A percentile compares a stretch with the other conserved stretches of the same genome.
Conservation (phyloP, 306 rosid genomes). For the Luffa acutangula region DNA sequence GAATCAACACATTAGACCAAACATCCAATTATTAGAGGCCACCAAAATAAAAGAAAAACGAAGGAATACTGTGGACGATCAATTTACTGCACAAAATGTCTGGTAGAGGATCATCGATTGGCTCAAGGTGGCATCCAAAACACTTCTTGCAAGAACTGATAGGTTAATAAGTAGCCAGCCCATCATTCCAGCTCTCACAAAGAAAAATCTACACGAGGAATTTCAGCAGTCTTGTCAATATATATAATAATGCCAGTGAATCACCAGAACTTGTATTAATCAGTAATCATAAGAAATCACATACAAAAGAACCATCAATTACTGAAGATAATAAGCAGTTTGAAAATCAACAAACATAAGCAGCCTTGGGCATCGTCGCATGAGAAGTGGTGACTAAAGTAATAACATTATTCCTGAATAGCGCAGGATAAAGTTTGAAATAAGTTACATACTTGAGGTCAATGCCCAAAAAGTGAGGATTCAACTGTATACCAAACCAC, state of each 20-base stretch:
- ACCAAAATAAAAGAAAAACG: not conserved
- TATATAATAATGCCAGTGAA: not conserved
- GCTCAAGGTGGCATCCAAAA: constrained; percentile 47
- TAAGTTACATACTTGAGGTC: constrained; percentile 87
- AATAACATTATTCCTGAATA: not conserved
- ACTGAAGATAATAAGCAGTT: not conserved
- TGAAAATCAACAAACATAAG: not conserved
- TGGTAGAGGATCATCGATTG: constrained; percentile 82
- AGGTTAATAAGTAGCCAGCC: constrained; percentile 88
- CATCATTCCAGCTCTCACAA: constrained; percentile 98
- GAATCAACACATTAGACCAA: constrained; percentile 17
- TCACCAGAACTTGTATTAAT: not conserved
- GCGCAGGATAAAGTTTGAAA: not conserved
- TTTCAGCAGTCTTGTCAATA: not conserved
- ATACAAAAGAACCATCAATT: not conserved
- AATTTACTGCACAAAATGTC: constrained; percentile 64
- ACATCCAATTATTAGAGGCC: constrained; percentile 8
- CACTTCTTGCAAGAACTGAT: constrained; percentile 62
- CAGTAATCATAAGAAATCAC: not conserved
- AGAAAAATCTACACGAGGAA: constrained; percentile 69
- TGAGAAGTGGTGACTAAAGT: not conserved
- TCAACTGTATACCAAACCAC: constrained; percentile 97
- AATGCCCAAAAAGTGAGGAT: constrained; percentile 79
- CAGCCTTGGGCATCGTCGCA: not conserved
- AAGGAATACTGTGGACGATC: constrained; percentile 13